Base-by-base conservation (phyloP, 495 filamentous ascomycete genomes). In the Neurospora africana region DNA sequence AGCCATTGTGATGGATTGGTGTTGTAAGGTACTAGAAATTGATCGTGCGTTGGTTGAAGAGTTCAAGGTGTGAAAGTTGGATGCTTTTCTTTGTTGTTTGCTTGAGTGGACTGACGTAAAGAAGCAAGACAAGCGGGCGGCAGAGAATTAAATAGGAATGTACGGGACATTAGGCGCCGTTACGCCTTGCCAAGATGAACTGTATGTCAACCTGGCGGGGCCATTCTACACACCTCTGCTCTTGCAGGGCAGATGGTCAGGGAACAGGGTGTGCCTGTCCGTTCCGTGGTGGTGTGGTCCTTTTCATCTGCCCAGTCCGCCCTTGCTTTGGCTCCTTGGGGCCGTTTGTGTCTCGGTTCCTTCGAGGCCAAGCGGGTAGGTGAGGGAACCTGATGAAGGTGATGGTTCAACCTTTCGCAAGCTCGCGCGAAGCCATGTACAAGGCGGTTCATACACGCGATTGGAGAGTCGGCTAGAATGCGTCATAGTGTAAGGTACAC, bases 1-100 rank as follows among this genome's bases (percentile, higher is more conserved):
- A 84, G 87, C 82, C 88, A 90, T 90, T 72, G 69, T 87, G 83
- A 61, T 38, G 47, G 43, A 27, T 69, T 40, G 35, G 8, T 65
- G 13, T 71, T 15, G 38, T 43, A 38, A 13, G 33, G 67, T 40
- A 30, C 37, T 35, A 19, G 35, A 73, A 4, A 37, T 13, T 72
- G 65, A 38, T 68, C 10, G 23, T 33, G 35, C 33, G 37, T 69
- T 21, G 71, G 39, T 43, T 40, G 68, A 47, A 36, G 10, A 47
- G n/a, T 27, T 58, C 44, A 10, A 38, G 9, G 13, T 41, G 33
- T 40, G 43, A 35, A 27, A 2, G 27, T 27, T 68, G 38, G 61
- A 36, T 27, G 53, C 23, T 65, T 30, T 65, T 65, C 47, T 61
- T 61, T 65, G 53, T 65, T 65, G 53, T 65, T 65, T 65, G 53